Evolutionary conservation across 1,139 yeast genomes (phyloP), one percentile per base, ranked within the genome.

Genomic region (Protomyces pachydermus): DNA sequence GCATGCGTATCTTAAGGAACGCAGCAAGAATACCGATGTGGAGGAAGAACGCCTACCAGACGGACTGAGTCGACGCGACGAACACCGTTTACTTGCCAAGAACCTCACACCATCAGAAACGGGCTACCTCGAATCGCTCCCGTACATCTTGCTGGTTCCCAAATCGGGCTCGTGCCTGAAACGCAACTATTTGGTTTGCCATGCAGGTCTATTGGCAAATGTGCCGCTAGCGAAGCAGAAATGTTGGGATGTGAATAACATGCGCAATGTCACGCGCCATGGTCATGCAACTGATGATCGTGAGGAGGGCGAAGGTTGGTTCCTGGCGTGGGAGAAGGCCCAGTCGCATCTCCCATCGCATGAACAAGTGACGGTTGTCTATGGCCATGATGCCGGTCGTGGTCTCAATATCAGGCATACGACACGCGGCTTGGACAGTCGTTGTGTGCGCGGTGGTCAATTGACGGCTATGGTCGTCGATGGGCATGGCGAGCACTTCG

Each of bases 351-450:
- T 67, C 50, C 56, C 71, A 8, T 67, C 73, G 6, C 68, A 72
- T 48, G 72, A 75, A 0, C 76, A 80, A 9, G 76, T 82, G 14
- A 69, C 71, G 50, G 91, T 90, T 0, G 84, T 83, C 71, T 91
- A 91, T 72, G 98, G 98, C 0, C 98, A 91, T 72, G 95, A 88
- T 73, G 95, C 97, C 3, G 80, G 84, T 65, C 78, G 85, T 65
- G 97, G 97, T 0, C 80, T 91, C 56, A 84, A 82, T 65, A 69
- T 86, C 60, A 81, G 82, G 68, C 80, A 82, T 67, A 89, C 79
- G 74, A 80, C 96, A 3, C 84, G 82, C 70, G 98, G 97, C 0
- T 76, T 91, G 51, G 98, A 91, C 72, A 79, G 89, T 10, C 88
- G 88, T 1, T 91, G 98, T 76, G 88, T 84, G 68, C 81, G 82